A percentile compares a stretch with the other conserved stretches of the same genome.
phyloP scores from a whole-genome alignment of 108 stramenopile species.

The Fistulifera pelliculosa region DNA sequence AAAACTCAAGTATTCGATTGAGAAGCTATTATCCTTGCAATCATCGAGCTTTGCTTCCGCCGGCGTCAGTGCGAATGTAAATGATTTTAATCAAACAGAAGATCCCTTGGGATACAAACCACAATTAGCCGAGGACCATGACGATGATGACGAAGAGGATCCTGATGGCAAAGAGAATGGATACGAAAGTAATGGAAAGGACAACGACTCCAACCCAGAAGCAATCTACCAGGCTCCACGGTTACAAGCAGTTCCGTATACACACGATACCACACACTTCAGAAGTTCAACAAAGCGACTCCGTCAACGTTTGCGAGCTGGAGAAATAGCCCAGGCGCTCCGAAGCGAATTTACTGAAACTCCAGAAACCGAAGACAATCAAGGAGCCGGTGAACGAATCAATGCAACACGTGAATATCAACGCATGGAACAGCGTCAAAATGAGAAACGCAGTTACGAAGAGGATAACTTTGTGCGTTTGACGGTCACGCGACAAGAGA shows the following conservation, averaged over 20 bases:
- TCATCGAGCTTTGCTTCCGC: conserved; percentile 32
- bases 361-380: conserved; percentile 83
- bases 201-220: conserved; percentile 1
- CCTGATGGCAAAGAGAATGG: conserved; percentile 13
- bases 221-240: conserved; percentile 73
- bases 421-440: conserved; percentile 46
- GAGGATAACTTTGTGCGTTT: conserved; percentile 76
- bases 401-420: conserved; percentile 62
- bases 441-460: conserved; percentile 62
- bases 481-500: conserved; percentile 60
- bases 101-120: conserved; percentile 39
- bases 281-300: conserved; percentile 46
- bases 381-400: conserved; percentile 49
- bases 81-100: conserved; percentile 10
- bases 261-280: conserved; percentile 37
- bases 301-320: conserved; percentile 45
- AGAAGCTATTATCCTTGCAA: conserved; percentile 53
- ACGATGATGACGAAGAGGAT: conserved; percentile 19
- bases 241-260: conserved; percentile 70
- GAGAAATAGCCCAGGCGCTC: conserved; percentile 70
- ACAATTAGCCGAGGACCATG: conserved; percentile 23
- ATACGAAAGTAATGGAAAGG: conserved; percentile 23
- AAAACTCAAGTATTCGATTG: conserved; percentile 80
- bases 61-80: conserved; percentile 20
- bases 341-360: conserved; percentile 65